Evolutionary conservation across 768 basidiomycete species (phyloP).

Genomic region (Trametes cingulata): DNA sequence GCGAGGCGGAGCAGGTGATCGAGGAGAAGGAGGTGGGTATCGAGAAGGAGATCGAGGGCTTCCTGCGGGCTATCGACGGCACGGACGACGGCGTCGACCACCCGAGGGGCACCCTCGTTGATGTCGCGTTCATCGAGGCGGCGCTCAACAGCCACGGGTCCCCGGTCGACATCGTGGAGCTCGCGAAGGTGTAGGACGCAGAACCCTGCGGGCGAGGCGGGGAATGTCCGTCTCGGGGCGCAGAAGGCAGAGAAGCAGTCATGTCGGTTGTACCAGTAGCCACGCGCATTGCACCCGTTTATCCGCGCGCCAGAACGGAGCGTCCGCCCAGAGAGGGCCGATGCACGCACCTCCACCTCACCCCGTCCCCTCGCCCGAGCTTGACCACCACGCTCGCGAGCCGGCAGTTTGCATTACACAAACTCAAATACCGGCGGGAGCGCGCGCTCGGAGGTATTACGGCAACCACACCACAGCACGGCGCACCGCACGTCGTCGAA

Average conservation of each 20-base stretch:
- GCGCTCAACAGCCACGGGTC: constrained; percentile 66
- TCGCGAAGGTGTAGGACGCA: constrained; percentile 28
- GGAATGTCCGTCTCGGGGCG: neutral
- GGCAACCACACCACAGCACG: constrained; percentile 10
- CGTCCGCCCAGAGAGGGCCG: neutral
- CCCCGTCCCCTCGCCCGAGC: neutral
- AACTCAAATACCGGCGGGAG: constrained; percentile 4
- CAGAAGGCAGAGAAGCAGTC: neutral
- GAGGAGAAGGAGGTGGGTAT: constrained; percentile 56
- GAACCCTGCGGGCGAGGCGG: neutral
- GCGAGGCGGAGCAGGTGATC: constrained; percentile 43
- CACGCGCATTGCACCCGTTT: constrained; percentile 8
- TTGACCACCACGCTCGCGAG: neutral
- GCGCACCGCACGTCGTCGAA: neutral
- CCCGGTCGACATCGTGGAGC: constrained; percentile 54
- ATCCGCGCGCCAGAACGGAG: neutral
- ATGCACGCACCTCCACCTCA: neutral
- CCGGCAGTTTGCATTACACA: neutral
- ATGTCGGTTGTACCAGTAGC: constrained; percentile 5
- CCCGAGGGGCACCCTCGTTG: constrained; percentile 59
- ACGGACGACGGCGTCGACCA: constrained; percentile 48
- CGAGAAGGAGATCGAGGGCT: constrained; percentile 54
- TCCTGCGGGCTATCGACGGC: constrained; percentile 57
- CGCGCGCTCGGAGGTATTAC: constrained; percentile 21
- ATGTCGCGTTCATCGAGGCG: constrained; percentile 81